Conservation (phyloP, 108 stramenopile genomes). For the Seminavis robusta region DNA sequence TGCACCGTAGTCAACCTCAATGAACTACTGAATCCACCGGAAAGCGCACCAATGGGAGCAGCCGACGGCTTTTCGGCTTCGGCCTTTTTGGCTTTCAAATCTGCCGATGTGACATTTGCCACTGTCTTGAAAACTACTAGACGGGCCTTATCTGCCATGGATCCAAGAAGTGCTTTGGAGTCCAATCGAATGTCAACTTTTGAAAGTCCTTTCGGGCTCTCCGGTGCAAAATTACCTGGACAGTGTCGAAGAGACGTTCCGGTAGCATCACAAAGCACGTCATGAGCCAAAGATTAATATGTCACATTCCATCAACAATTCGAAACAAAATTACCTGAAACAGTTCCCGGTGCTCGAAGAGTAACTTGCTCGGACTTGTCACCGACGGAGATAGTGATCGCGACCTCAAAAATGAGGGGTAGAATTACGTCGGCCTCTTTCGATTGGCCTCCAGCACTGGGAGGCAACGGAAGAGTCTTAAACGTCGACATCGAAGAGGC, state of each 20-base stretch:
- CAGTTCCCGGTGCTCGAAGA: slow-evolving; percentile 53
- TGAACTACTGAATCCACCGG: slow-evolving; percentile 27
- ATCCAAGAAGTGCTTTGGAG: slow-evolving; percentile 33
- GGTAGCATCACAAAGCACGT: neutral
- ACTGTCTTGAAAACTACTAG: slow-evolving; percentile 64
- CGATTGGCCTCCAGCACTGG: slow-evolving; percentile 16
- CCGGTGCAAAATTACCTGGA: slow-evolving; percentile 18
- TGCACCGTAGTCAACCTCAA: slow-evolving; percentile 27
- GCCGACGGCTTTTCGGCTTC: neutral
- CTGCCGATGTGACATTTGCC: slow-evolving; percentile 40
- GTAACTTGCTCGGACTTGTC: slow-evolving; percentile 32
- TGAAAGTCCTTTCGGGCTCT: slow-evolving; percentile 15
- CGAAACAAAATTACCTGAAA: slow-evolving; percentile 43
- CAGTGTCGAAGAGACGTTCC: neutral
- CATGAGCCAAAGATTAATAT: too few relatives aligned
- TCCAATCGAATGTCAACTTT: slow-evolving; percentile 45
- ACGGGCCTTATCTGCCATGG: slow-evolving; percentile 63
- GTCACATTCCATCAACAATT: neutral
- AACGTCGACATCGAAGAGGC: slow-evolving; percentile 24
- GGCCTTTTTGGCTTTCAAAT: slow-evolving; percentile 4
- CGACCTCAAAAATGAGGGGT: slow-evolving; percentile 47
- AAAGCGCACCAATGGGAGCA: neutral
- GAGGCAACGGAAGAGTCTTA: slow-evolving; percentile 38
- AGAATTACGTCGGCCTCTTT: slow-evolving; percentile 56
- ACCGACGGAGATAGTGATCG: slow-evolving; percentile 28